These are phyloP conservation scores for Paragyromitra xinjiangensis DNA, from an alignment of 495 filamentous ascomycete genomes.

Conservation along the genomic window DNA sequence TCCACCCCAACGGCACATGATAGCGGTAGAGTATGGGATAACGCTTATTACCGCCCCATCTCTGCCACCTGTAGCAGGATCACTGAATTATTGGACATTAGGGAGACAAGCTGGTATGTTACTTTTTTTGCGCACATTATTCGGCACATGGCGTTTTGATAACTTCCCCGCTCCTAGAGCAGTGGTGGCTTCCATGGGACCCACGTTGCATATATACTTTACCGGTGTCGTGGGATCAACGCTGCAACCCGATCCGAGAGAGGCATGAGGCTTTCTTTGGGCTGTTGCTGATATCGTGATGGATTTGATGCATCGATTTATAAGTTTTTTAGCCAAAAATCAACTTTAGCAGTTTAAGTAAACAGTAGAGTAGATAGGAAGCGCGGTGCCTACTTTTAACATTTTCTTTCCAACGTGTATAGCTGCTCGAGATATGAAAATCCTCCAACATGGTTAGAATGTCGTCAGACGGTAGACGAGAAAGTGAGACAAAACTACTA, in stretches of 20 bases:
- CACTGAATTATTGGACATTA: neutral
- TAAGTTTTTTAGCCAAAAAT: neutral
- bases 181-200: neutral
- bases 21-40: neutral
- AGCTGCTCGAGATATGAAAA: neutral
- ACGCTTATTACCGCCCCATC: neutral
- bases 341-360: neutral
- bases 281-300: neutral
- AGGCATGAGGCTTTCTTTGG: neutral
- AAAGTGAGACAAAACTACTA: conserved; percentile 9
- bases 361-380: neutral
- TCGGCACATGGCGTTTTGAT: neutral
- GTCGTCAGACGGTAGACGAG: neutral
- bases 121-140: conserved; percentile 9
- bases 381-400: neutral
- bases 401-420: neutral
- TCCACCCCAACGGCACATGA: neutral
- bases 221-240: neutral
- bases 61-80: neutral
- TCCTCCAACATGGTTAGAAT: neutral
- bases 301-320: neutral
- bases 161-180: neutral
- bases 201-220: neutral
- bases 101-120: neutral
- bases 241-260: neutral